Evolutionary conservation across 306 rosid genomes (phyloP).

Genomic region (Malus sylvestris): DNA sequence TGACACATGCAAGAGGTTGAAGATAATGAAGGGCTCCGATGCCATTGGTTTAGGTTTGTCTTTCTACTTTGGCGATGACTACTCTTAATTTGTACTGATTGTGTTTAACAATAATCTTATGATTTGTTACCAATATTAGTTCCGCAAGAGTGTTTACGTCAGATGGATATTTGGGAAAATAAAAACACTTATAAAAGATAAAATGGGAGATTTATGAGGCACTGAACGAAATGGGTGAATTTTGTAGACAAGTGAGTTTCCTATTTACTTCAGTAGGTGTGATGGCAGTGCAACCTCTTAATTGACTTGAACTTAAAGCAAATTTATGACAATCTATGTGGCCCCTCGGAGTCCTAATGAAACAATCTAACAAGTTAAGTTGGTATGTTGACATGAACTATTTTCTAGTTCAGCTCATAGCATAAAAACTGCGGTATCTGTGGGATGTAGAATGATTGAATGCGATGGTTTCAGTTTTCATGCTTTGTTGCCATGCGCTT

Average conservation of each 20-base stretch:
- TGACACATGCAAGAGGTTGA: conserved; percentile 84
- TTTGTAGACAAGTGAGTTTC: neutral
- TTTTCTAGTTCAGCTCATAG: neutral
- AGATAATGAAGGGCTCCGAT: conserved; percentile 96
- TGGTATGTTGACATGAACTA: neutral
- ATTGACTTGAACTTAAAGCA: neutral
- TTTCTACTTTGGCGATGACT: conserved; percentile 10
- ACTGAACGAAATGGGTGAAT: neutral
- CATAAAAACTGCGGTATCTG: neutral
- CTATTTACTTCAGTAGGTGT: neutral
- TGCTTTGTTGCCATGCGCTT: neutral
- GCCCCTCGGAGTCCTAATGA: neutral
- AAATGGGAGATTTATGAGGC: neutral
- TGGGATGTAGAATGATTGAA: neutral
- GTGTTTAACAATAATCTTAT: neutral
- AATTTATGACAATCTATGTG: neutral
- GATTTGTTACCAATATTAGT: neutral
- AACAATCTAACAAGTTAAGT: neutral
- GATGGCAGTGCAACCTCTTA: neutral
- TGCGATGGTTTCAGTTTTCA: neutral
- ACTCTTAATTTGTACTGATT: neutral
- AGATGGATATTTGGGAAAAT: neutral
- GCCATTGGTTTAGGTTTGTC: conserved; percentile 93
- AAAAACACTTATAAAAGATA: neutral
- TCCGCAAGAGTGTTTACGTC: neutral